Evolutionary conservation across 169 alveolate species (phyloP).

Genomic region (Cryptosporidium muris): DNA sequence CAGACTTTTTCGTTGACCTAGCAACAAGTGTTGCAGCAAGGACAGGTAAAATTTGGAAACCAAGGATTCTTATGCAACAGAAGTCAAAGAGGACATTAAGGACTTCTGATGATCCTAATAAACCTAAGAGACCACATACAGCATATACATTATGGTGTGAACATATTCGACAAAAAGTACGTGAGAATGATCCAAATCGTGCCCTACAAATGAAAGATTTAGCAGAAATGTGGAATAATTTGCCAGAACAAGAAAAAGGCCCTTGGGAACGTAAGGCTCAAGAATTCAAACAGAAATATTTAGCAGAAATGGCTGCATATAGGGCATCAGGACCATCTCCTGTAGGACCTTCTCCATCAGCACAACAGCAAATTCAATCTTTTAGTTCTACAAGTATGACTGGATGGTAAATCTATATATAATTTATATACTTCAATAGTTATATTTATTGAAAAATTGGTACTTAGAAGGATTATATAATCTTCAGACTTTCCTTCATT

Average conservation of each 20-base stretch:
- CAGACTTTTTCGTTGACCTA: conserved; percentile 63
- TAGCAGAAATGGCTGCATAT: conserved; percentile 71
- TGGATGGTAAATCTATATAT: conserved; percentile 45
- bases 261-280: conserved; percentile 71
- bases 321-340: conserved; percentile 69
- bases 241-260: conserved; percentile 72
- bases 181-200: conserved; percentile 69
- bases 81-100: conserved; percentile 59
- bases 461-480: neutral
- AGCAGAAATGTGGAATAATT: conserved; percentile 71
- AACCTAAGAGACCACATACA: conserved; percentile 70
- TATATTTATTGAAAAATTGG: neutral
- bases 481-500: no score
- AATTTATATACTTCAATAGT: neutral
- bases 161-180: conserved; percentile 67
- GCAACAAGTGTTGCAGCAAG: conserved; percentile 72
- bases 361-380: conserved; percentile 71
- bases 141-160: conserved; percentile 72
- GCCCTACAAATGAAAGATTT: conserved; percentile 70
- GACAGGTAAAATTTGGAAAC: conserved; percentile 69
- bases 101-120: conserved; percentile 64
- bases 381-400: conserved; percentile 72
- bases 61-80: conserved; percentile 56
- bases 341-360: conserved; percentile 71
- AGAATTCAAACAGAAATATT: conserved; percentile 62